Base-by-base conservation (phyloP, 2,329 filamentous ascomycete genomes). In the Aspergillus sp. region DNA sequence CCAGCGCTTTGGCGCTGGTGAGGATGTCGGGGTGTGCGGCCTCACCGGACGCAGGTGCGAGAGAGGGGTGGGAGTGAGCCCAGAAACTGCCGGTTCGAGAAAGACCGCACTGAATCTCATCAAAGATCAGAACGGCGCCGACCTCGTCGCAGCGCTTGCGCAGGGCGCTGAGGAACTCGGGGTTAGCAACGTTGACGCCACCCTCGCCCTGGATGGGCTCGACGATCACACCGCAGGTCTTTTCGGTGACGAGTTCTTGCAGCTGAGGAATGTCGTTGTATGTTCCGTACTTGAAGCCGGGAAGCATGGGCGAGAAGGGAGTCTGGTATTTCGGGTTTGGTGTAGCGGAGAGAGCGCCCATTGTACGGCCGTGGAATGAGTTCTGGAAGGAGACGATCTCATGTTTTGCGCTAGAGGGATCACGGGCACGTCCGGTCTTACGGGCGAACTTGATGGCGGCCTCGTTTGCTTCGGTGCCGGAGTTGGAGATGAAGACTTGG, bases 171-270 rank as follows among this genome's bases (percentile, higher is more conserved):
- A 99, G 82, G 75, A 98, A 99, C 63, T 91, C 90, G 3, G 89
- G 85, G 0, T 84, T 88, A 3, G 91, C 95, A 11, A 90, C 86
- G 66, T 93, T 89, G 51, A 99, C 89, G 64, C 95, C 95, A 15
- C 95, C 95, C 78, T 99, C 95, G 57, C 95, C 95, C 77, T 99
- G 95, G 60, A 99, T 96, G 8, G 95, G 95, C 81, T 99, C 95
- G 45, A 99, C 85, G 57, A 99, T 93, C 18, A 99, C 95, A 70
- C 91, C 93, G 68, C 93, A 97, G 0, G 95, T 98, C 64, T 87
- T 85, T 18, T 91, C 86, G 0, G 89, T 96, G 30, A 99, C 87
- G 17, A 96, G 79, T 1, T 83, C 82, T 17, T 87, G 78, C 53
- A 99, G 84, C 15, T 81, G 87, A 2, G 79, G 82, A 12, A 93